Evolutionary conservation across 2,329 filamentous ascomycete genomes (phyloP).

Genomic region (Colletotrichum liriopes): DNA sequence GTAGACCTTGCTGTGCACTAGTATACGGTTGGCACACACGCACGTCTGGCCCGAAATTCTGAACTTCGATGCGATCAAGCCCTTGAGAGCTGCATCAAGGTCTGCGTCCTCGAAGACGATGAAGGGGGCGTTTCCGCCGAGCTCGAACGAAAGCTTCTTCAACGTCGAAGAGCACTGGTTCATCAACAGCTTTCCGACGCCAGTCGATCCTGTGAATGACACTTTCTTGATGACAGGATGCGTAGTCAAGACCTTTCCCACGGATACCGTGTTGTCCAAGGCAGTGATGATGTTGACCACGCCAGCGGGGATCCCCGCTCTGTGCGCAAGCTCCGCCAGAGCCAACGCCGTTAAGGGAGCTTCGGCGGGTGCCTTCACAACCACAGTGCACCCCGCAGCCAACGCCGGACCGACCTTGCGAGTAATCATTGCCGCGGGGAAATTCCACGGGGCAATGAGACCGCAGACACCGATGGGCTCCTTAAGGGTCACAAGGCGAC

Average conservation of each 20-base stretch:
- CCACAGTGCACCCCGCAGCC: slow-evolving; percentile 75
- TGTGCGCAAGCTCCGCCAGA: slow-evolving; percentile 77
- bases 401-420: slow-evolving; percentile 85
- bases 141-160: slow-evolving; percentile 78
- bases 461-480: slow-evolving; percentile 85
- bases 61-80: slow-evolving; percentile 66
- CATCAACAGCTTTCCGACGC: slow-evolving; percentile 82
- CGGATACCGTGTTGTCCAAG: slow-evolving; percentile 46
- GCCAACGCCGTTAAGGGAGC: slow-evolving; percentile 77
- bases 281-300: slow-evolving; percentile 85
- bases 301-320: slow-evolving; percentile 84
- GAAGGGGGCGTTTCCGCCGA: slow-evolving; percentile 77
- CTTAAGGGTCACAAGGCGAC: slow-evolving; percentile 73
- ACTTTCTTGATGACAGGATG: slow-evolving; percentile 84
- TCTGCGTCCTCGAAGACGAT: slow-evolving; percentile 78
- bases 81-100: slow-evolving; percentile 77
- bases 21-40: slow-evolving; percentile 75
- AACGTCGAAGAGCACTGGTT: slow-evolving; percentile 77
- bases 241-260: slow-evolving; percentile 76
- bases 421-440: slow-evolving; percentile 62
- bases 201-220: slow-evolving; percentile 84
- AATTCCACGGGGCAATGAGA: slow-evolving; percentile 85
- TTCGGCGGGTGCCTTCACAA: slow-evolving; percentile 78
- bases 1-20: slow-evolving; percentile 74
- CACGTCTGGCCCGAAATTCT: slow-evolving; percentile 77